These are phyloP conservation scores for Mycena capillaripes DNA, from an alignment of 768 basidiomycete genomes.

Conservation along the genomic window DNA sequence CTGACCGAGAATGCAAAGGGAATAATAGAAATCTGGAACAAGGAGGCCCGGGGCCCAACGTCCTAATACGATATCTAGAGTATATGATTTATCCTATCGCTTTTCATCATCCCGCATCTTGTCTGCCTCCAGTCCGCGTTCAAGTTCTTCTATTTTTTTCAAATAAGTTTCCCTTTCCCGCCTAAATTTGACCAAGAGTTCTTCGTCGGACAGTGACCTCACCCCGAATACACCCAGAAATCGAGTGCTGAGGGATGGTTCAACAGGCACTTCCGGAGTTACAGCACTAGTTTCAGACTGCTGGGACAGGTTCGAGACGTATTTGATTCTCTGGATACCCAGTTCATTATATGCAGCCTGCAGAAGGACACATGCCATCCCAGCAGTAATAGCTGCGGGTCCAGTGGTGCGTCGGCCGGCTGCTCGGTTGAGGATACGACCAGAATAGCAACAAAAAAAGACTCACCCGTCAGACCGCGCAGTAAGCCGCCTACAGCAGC, in stretches of 20 bases:
- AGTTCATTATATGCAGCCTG: slow-evolving; percentile 82
- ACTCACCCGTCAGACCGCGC: slow-evolving; percentile 71
- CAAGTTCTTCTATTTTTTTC: slow-evolving; percentile 71
- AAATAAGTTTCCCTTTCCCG: slow-evolving; percentile 68
- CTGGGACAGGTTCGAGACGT: slow-evolving; percentile 49
- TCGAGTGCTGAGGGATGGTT: slow-evolving; percentile 51
- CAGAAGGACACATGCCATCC: slow-evolving; percentile 68
- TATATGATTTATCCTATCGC: slow-evolving; percentile 23
- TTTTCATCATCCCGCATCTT: slow-evolving; percentile 42
- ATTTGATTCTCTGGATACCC: slow-evolving; percentile 70
- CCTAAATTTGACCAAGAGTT: slow-evolving; percentile 74
- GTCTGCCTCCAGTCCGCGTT: slow-evolving; percentile 56
- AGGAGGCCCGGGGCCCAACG: slow-evolving; percentile 41
- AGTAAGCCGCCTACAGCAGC: slow-evolving; percentile 73
- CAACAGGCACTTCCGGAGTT: not conserved
- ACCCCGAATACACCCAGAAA: slow-evolving; percentile 65
- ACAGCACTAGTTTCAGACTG: slow-evolving; percentile 3
- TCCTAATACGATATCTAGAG: not conserved
- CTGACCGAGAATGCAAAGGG: slow-evolving; percentile 71
- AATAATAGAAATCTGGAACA: slow-evolving; percentile 73
- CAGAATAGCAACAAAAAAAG: not conserved
- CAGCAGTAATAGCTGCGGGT: slow-evolving; percentile 73
- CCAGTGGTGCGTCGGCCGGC: slow-evolving; percentile 72
- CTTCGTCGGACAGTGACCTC: slow-evolving; percentile 75
- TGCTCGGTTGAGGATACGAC: slow-evolving; percentile 45